Evolutionary conservation across 768 basidiomycete species (phyloP), one percentile per base, ranked within the genome.

Genomic region (Mycena albidolilacea): DNA sequence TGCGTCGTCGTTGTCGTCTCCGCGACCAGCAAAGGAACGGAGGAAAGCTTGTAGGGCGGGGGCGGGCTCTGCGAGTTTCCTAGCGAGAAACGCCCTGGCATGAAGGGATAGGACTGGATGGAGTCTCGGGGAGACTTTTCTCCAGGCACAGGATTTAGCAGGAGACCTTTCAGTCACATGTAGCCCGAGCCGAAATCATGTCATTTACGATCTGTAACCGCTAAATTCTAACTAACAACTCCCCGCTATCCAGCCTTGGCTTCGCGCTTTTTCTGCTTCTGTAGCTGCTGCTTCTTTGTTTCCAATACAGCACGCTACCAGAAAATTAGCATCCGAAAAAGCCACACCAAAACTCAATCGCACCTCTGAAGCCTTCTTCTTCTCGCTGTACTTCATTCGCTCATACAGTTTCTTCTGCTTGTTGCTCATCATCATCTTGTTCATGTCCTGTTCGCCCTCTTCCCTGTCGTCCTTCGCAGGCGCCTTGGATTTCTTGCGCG

Each of bases 381-480:
- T 88, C 80, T 97, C 89, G 75, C 92, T 91, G 80, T 94, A 90
- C 84, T 96, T 95, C 90, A 98, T 94, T 84, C 93, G 93, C 83
- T 96, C 95, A 81, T 97, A 97, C 77, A 98, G 83, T 83, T 97
- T 97, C 77, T 91, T 90, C 82, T 97, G 93, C 85, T 94, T 96
- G 82, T 95, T 96, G 85, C 95, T 97, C 92, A 98, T 92, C 90
- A 98, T 88, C 92, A 98, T 97, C 88, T 97, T 97, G 83, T 95
- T 93, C 93, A 97, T 95, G 80, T 97, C 94, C 78, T 91, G 87
- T 80, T 96, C 95, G 46, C 83, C 82, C 74, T 84, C 84, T 74
- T 77, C 75, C 76, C 82, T 81, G 59, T 76, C 80, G 74, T 81
- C 84, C 12, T 76, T 79, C 66, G 72, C 77, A 1, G 76, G 39